Evolutionary conservation across 805 yeast species (phyloP).

Genomic region (Yarrowia sp.): DNA sequence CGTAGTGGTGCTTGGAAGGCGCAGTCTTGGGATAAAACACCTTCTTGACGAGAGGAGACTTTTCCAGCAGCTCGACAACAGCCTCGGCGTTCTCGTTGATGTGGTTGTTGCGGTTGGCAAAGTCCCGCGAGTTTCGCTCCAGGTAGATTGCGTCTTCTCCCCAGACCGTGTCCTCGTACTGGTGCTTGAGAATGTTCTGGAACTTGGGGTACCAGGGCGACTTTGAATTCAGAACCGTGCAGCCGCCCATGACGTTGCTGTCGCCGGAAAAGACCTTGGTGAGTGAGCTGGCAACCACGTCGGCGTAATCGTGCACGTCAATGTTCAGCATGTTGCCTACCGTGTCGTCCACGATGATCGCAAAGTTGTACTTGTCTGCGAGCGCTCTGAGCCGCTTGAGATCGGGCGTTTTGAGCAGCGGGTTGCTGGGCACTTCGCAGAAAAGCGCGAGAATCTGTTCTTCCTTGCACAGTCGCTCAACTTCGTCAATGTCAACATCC

Average conservation of each 20-base stretch:
- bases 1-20: conserved; percentile 62
- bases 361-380: conserved; percentile 68
- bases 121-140: conserved; percentile 92
- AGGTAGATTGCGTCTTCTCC: conserved; percentile 89
- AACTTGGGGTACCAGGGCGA: conserved; percentile 51
- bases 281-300: conserved; percentile 78
- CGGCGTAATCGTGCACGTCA: conserved; percentile 78
- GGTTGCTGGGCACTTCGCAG: conserved; percentile 94
- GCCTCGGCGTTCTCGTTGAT: conserved; percentile 44
- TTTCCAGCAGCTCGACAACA: conserved; percentile 37
- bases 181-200: conserved; percentile 51
- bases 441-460: conserved; percentile 71
- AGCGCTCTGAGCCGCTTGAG: conserved; percentile 60
- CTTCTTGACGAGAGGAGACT: conserved; percentile 50
- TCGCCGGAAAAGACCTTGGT: conserved; percentile 94
- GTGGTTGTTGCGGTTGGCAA: conserved; percentile 55
- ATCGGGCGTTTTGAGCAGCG: conserved; percentile 84
- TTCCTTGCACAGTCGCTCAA: conserved; percentile 64
- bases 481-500: conserved; percentile 55
- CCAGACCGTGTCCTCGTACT: conserved; percentile 79
- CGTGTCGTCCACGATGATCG: conserved; percentile 88
- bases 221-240: conserved; percentile 70
- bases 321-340: conserved; percentile 87
- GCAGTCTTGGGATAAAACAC: conserved; percentile 69
- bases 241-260: conserved; percentile 94